These are phyloP conservation scores for Neurospora sp. DNA, from an alignment of 2,329 filamentous ascomycete genomes.

Conservation along the genomic window DNA sequence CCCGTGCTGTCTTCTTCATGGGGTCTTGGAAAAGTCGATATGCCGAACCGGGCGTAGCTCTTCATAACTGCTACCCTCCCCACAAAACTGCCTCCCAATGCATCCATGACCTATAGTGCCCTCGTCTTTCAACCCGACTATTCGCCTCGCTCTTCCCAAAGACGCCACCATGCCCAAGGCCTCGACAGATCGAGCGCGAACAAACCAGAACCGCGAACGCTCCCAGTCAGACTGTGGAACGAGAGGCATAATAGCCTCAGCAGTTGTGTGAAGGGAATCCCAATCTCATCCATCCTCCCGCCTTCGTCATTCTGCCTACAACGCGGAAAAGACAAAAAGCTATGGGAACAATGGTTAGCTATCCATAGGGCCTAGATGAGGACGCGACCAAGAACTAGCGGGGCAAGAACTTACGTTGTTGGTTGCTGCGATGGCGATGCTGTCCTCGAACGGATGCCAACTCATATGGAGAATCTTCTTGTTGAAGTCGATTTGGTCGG, in stretches of 20 bases:
- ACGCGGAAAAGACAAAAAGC: constrained; percentile 26
- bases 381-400: neutral
- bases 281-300: neutral
- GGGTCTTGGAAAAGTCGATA: neutral
- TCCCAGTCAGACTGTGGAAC: neutral
- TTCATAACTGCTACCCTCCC: neutral
- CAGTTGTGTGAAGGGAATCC: neutral
- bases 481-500: constrained; percentile 99
- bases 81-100: neutral
- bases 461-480: constrained; percentile 99
- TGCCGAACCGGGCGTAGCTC: neutral
- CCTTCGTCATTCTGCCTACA: constrained; percentile 13
- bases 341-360: constrained; percentile 16
- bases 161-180: neutral
- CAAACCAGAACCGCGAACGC: neutral
- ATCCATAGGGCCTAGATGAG: neutral
- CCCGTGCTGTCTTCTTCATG: neutral
- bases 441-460: constrained; percentile 99
- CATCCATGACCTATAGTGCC: neutral
- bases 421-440: constrained; percentile 97
- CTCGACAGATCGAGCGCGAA: neutral
- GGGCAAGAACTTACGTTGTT: constrained; percentile 75
- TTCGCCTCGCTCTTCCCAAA: neutral
- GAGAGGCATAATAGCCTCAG: neutral
- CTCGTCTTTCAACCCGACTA: neutral